A percentile compares a stretch with the other conserved stretches of the same genome.
Evolutionary conservation across 2,329 filamentous ascomycete genomes (phyloP).

Genomic region (Verticillium zaregamsianum): DNA sequence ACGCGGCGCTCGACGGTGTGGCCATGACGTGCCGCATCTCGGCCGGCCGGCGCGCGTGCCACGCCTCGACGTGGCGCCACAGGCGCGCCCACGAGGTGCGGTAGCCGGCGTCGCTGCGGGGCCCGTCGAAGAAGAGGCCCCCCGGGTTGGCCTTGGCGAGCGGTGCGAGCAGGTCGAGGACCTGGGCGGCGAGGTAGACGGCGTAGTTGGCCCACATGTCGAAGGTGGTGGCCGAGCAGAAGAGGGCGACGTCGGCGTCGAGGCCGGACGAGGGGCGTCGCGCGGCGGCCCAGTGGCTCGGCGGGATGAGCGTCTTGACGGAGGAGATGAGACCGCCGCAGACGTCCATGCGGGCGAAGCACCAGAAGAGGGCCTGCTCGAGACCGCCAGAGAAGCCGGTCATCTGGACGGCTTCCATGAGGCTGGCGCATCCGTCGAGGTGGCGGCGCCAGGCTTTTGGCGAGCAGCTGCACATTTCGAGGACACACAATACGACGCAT

Average conservation of each 20-base stretch:
- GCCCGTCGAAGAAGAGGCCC: constrained; percentile 6
- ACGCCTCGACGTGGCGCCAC: constrained; percentile 34
- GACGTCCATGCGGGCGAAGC: constrained; percentile 50
- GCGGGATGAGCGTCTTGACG: constrained; percentile 44
- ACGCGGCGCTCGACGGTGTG: constrained; percentile 34
- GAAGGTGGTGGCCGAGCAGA: constrained; percentile 28
- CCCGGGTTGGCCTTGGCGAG: neutral
- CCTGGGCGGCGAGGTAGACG: constrained; percentile 42
- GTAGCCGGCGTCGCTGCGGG: constrained; percentile 19
- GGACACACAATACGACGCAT: constrained; percentile 48
- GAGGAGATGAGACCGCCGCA: constrained; percentile 49
- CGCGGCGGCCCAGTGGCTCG: constrained; percentile 38
- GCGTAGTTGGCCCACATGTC: constrained; percentile 47
- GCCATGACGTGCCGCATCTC: constrained; percentile 30
- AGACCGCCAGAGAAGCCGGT: constrained; percentile 46
- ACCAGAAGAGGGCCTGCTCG: constrained; percentile 50
- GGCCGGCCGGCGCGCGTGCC: constrained; percentile 31
- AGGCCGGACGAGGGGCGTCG: constrained; percentile 15
- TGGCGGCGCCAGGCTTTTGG: constrained; percentile 47
- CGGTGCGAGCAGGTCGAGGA: constrained; percentile 32
- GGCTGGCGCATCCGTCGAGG: constrained; percentile 46
- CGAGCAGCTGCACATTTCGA: constrained; percentile 48
- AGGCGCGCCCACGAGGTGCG: constrained; percentile 30
- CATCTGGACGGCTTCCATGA: constrained; percentile 45
- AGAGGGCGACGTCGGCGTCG: constrained; percentile 27